A percentile compares a stretch with the other conserved stretches of the same genome.
Conservation (phyloP, 805 yeast genomes). For the Wickerhamiella cacticola region DNA sequence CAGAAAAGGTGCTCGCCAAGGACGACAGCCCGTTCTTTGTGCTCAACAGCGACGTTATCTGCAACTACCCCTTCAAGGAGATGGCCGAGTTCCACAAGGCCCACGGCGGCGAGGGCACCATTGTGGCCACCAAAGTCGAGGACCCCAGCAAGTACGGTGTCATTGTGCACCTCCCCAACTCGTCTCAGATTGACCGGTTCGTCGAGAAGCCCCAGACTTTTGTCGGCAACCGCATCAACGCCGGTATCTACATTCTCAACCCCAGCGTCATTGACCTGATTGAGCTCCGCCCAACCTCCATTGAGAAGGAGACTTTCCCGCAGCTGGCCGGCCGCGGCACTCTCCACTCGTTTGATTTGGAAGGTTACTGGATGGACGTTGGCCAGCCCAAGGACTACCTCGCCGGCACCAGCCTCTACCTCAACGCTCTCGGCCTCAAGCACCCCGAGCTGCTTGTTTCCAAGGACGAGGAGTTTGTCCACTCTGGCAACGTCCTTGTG, state of each 20-base stretch:
- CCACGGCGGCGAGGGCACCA: conserved; percentile 97
- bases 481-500: conserved; percentile 85
- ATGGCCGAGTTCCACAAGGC: conserved; percentile 84
- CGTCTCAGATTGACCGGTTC: conserved; percentile 93
- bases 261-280: conserved; percentile 94
- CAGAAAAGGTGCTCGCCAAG: conserved; percentile 85
- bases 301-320: conserved; percentile 99
- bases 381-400: conserved; percentile 99
- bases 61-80: conserved; percentile 95
- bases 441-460: conserved; percentile 54
- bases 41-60: conserved; percentile 94
- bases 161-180: conserved; percentile 90
- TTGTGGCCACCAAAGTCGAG: conserved; percentile 98
- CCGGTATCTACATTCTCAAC: conserved; percentile 96
- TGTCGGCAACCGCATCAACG: conserved; percentile 99
- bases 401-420: conserved; percentile 87
- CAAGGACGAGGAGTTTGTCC: conserved; percentile 53
- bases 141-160: conserved; percentile 99
- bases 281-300: conserved; percentile 97
- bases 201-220: conserved; percentile 99
- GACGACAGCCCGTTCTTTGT: conserved; percentile 96
- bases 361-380: conserved; percentile 99
- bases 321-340: conserved; percentile 75
- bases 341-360: conserved; percentile 90
- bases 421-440: conserved; percentile 75